Evolutionary conservation across 768 basidiomycete genomes (phyloP).

Genomic region (Rubroboletus satanas): DNA sequence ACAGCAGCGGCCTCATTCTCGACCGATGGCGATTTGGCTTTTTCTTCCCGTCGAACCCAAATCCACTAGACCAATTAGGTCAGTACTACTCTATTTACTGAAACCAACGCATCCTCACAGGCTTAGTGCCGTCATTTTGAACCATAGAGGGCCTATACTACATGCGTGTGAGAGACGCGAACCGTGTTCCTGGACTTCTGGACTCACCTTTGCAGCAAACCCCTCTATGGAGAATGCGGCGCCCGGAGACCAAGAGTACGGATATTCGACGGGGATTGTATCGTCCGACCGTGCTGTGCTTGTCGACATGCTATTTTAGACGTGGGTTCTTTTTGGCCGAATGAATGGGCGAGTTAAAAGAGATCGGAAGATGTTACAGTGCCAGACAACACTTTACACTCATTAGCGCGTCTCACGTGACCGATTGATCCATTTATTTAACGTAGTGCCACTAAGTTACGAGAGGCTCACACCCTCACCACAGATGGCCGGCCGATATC

Average conservation of each 20-base stretch:
- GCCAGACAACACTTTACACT: no score
- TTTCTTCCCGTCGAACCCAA: slow-evolving; percentile 43
- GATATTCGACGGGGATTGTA: slow-evolving; percentile 37
- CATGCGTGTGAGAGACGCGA: neutral
- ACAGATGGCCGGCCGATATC: neutral
- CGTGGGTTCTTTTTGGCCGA: neutral
- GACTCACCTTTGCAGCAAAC: slow-evolving; percentile 51
- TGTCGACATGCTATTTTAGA: slow-evolving; percentile 9
- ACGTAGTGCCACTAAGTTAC: no score
- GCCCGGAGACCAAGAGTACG: slow-evolving; percentile 49
- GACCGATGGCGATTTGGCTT: neutral
- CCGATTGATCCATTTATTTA: neutral
- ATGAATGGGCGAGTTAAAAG: neutral
- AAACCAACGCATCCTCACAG: slow-evolving; percentile 41
- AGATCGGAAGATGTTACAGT: neutral
- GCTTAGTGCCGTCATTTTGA: slow-evolving; percentile 71
- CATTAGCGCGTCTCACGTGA: slow-evolving; percentile 5
- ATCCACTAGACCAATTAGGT: slow-evolving; percentile 50
- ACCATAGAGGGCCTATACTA: slow-evolving; percentile 78
- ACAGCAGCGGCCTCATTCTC: slow-evolving; percentile 31
- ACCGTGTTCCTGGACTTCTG: neutral
- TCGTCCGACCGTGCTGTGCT: slow-evolving; percentile 35
- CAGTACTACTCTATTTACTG: neutral
- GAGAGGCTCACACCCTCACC: no score
- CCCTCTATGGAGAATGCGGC: slow-evolving; percentile 44